These are phyloP conservation scores for Leccinum pachyderme DNA, from an alignment of 1,284 basidiomycete species.

Conservation along the genomic window DNA sequence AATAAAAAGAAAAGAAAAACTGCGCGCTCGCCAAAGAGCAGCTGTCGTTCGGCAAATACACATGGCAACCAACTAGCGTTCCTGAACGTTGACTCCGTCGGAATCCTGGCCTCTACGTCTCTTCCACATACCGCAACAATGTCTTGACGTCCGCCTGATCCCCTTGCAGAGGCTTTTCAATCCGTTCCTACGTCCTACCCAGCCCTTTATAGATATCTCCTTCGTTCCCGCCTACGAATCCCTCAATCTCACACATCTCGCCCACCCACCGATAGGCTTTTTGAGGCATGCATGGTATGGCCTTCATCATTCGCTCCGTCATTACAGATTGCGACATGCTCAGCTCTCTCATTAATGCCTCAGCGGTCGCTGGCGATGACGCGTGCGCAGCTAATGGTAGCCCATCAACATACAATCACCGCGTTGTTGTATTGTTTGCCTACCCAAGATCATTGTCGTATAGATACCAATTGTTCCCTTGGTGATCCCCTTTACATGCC, in stretches of 20 bases:
- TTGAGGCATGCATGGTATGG: constrained; percentile 49
- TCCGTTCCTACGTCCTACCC: constrained; percentile 43
- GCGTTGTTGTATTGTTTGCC: constrained; percentile 11
- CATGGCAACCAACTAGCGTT: neutral
- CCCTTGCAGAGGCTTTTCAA: constrained; percentile 40
- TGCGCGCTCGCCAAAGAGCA: constrained; percentile 8
- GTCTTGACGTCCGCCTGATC: constrained; percentile 39
- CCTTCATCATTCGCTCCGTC: constrained; percentile 39
- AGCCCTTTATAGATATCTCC: constrained; percentile 49
- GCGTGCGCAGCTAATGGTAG: constrained; percentile 46
- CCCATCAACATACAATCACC: neutral
- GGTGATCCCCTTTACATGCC: constrained; percentile 44
- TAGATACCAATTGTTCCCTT: constrained; percentile 57
- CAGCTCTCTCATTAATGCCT: constrained; percentile 51
- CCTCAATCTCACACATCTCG: constrained; percentile 61
- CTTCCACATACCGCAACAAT: constrained; percentile 45
- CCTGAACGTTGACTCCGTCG: neutral
- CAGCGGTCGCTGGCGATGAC: constrained; percentile 56
- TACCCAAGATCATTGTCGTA: constrained; percentile 57
- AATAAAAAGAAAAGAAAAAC: constrained; percentile 24
- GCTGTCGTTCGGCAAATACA: no score
- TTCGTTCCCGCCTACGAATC: constrained; percentile 49
- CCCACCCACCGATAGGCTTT: constrained; percentile 61
- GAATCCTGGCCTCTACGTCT: constrained; percentile 19
- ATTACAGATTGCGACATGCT: constrained; percentile 44